Percentiles rank a stretch among this genome's conserved stretches.
Evolutionary conservation across 768 basidiomycete species (phyloP).

Genomic region (Auriculariales sp.): DNA sequence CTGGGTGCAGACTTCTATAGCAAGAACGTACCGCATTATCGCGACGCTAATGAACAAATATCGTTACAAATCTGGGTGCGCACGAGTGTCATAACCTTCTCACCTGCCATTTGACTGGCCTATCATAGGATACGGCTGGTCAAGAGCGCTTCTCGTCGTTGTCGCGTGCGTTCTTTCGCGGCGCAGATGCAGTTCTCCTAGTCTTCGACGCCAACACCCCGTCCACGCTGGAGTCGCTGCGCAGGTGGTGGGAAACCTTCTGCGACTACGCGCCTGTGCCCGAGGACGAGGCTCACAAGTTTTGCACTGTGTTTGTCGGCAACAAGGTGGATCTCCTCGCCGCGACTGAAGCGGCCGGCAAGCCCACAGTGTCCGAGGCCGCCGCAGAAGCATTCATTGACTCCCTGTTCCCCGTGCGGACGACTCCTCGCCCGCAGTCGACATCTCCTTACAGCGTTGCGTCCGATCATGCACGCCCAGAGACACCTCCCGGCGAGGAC

Average conservation of each 20-base stretch:
- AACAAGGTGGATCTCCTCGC: conserved; percentile 58
- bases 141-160: conserved; percentile 80
- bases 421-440: conserved; percentile 3
- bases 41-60: conserved; percentile 33
- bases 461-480: not conserved
- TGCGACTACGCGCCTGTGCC: conserved; percentile 45
- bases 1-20: conserved; percentile 85
- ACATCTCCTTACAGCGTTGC: not conserved
- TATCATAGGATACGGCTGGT: conserved; percentile 60
- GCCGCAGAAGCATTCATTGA: conserved; percentile 42
- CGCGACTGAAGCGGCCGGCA: conserved; percentile 9
- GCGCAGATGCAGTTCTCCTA: conserved; percentile 68
- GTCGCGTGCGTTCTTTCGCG: conserved; percentile 72
- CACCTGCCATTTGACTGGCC: conserved; percentile 1
- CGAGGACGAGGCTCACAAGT: conserved; percentile 46
- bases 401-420: conserved; percentile 33
- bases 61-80: conserved; percentile 56
- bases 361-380: conserved; percentile 18
- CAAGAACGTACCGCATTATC: conserved; percentile 53
- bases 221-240: conserved; percentile 40
- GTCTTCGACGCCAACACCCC: conserved; percentile 68
- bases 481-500: not conserved
- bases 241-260: conserved; percentile 74
- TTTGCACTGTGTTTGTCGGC: conserved; percentile 55
- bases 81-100: conserved; percentile 1